A percentile compares a stretch with the other conserved stretches of the same genome.
phyloP scores from a whole-genome alignment of 2,329 filamentous ascomycete species.

The Cadophora gregata region DNA sequence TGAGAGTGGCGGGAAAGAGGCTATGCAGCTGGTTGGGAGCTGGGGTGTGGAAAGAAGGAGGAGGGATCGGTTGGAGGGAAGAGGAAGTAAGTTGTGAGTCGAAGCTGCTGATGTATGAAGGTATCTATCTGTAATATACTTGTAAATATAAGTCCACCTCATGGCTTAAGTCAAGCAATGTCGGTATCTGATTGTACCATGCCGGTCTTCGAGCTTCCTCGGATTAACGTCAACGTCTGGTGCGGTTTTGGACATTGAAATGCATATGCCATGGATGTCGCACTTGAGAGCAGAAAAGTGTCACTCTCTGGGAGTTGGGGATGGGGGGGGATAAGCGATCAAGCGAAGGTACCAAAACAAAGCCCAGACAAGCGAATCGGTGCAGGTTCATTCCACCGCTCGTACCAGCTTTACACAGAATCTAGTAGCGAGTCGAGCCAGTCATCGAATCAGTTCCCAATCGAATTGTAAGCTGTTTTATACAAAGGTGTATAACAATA shows the following conservation, averaged over 20 bases:
- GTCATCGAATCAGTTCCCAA: neutral
- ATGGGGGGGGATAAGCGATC: no score
- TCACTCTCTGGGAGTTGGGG: no score
- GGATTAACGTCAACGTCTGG: no score
- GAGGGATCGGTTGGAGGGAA: constrained; percentile 5
- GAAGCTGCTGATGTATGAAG: neutral
- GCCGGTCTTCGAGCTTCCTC: no score
- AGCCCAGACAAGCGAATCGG: neutral
- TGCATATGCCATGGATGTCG: no score
- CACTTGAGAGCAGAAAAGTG: no score
- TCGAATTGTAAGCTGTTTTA: neutral
- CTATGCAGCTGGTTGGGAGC: constrained; percentile 89
- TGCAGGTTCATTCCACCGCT: neutral
- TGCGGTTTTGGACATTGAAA: no score
- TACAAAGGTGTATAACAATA: no score
- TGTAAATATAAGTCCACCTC: neutral
- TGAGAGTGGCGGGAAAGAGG: constrained; percentile 77
- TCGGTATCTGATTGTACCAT: no score
- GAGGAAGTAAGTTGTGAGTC: neutral
- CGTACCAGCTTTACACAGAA: neutral
- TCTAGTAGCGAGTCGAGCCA: neutral
- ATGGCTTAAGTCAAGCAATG: neutral
- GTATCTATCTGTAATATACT: constrained; percentile 1
- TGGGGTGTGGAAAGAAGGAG: constrained; percentile 58
- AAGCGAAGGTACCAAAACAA: neutral